Evolutionary conservation across 2,329 filamentous ascomycete genomes (phyloP).

Genomic region (Hypomyces perniciosus): DNA sequence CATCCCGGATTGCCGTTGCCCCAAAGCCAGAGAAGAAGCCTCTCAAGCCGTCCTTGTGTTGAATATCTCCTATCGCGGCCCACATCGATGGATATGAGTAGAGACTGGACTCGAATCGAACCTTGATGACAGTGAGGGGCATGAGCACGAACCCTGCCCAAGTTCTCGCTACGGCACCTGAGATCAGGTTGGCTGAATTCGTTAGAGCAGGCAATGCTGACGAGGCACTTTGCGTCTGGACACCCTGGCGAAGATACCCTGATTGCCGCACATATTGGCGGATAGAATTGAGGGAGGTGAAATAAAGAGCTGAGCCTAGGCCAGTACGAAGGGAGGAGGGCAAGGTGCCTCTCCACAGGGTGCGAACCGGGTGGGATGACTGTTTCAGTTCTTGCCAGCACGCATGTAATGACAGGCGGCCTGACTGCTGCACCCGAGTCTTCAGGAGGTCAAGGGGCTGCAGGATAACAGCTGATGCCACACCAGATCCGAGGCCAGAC

Average conservation of each 20-base stretch:
- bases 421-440: constrained; percentile 88
- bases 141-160: constrained; percentile 87
- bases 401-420: constrained; percentile 55
- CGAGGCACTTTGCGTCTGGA: constrained; percentile 36
- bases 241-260: constrained; percentile 18
- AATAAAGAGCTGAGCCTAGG: constrained; percentile 89
- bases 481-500: constrained; percentile 80
- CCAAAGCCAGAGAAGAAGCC: constrained; percentile 94
- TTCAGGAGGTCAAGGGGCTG: constrained; percentile 96
- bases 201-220: constrained; percentile 76
- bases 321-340: constrained; percentile 92
- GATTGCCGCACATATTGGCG: constrained; percentile 53
- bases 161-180: constrained; percentile 77
- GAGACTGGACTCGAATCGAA: constrained; percentile 84
- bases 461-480: constrained; percentile 81
- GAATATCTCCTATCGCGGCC: constrained; percentile 68
- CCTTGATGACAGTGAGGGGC: constrained; percentile 94
- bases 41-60: constrained; percentile 62
- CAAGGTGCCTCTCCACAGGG: constrained; percentile 86
- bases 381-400: constrained; percentile 39
- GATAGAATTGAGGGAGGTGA: constrained; percentile 77
- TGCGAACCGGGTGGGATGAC: constrained; percentile 55
- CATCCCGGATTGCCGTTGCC: constrained; percentile 86
- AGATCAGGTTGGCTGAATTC: constrained; percentile 76
- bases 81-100: constrained; percentile 77